phyloP scores from a whole-genome alignment of 1,139 yeast genomes.

The Yamadazyma atmosphaerica region DNA sequence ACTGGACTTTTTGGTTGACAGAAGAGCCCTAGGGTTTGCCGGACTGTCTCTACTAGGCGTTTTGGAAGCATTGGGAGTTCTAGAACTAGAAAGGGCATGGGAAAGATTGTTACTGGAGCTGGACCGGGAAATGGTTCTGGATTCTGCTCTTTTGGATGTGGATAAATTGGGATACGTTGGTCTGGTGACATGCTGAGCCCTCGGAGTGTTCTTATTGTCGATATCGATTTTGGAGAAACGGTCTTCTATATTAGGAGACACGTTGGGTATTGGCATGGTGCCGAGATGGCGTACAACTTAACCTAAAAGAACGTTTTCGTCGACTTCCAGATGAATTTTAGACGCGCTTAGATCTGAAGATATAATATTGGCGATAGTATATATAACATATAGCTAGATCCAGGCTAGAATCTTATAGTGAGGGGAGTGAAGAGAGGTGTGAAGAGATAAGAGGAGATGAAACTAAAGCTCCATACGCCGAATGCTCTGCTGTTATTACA shows the following conservation, averaged over 20 bases:
- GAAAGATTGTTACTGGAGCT: constrained; percentile 10
- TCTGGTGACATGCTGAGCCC: constrained; percentile 6
- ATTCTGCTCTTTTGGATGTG: constrained; percentile 18
- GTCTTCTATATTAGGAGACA: constrained; percentile 16
- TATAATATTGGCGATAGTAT: not conserved
- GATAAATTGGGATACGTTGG: constrained; percentile 16
- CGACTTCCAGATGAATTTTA: no score
- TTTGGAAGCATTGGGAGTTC: constrained; percentile 7
- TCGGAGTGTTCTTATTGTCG: constrained; percentile 4
- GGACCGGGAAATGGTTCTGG: constrained; percentile 11
- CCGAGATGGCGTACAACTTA: no score
- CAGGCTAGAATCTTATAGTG: no score
- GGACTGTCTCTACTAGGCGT: constrained; percentile 11
- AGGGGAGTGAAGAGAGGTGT: no score
- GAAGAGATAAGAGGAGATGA: constrained; percentile 23
- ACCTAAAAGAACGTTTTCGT: no score
- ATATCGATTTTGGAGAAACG: constrained; percentile 15
- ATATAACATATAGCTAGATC: no score
- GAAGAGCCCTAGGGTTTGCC: constrained; percentile 6
- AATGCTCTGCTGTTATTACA: constrained; percentile 29
- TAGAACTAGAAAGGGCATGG: not conserved
- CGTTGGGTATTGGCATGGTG: constrained; percentile 5
- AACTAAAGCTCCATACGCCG: constrained; percentile 33
- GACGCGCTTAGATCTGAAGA: no score
- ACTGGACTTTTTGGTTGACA: constrained; percentile 9